Conservation (phyloP, 169 alveolate species). For the Eimeria acervulina region DNA sequence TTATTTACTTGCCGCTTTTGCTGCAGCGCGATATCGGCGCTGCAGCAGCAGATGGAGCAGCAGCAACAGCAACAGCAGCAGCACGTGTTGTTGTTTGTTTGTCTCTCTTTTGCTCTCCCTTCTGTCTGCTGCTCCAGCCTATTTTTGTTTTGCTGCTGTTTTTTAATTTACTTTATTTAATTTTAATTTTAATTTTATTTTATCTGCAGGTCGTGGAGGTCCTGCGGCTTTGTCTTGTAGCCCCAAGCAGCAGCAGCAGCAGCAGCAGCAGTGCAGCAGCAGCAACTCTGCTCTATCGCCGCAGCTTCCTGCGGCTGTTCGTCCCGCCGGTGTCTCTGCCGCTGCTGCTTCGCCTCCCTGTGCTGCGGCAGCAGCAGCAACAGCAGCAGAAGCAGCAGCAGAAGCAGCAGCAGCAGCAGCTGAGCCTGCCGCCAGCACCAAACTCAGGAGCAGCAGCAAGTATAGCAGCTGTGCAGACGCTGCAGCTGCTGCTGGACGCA, state of each 20-base stretch:
- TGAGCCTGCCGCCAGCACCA: background rate
- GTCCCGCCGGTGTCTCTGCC: slow-evolving; percentile 53
- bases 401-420: slow-evolving; percentile 37
- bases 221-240: slow-evolving; percentile 50
- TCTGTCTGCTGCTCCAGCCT: background rate
- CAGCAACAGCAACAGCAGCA: slow-evolving; percentile 53
- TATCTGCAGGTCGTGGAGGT: slow-evolving; percentile 23
- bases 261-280: slow-evolving; percentile 60
- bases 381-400: background rate
- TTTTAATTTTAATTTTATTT: background rate
- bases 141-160: background rate
- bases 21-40: background rate
- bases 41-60: slow-evolving; percentile 17
- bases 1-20: background rate
- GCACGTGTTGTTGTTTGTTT: background rate
- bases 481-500: slow-evolving; percentile 39
- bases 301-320: slow-evolving; percentile 64
- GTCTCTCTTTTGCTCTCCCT: background rate
- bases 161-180: background rate
- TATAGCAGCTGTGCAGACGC: slow-evolving; percentile 29
- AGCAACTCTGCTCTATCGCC: slow-evolving; percentile 55
- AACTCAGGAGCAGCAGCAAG: slow-evolving; percentile 24
- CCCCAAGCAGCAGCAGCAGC: slow-evolving; percentile 58
- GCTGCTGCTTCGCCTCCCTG: background rate
- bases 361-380: slow-evolving; percentile 26